Evolutionary conservation across 2,329 filamentous ascomycete genomes (phyloP).

Genomic region (Helotiales sp.): DNA sequence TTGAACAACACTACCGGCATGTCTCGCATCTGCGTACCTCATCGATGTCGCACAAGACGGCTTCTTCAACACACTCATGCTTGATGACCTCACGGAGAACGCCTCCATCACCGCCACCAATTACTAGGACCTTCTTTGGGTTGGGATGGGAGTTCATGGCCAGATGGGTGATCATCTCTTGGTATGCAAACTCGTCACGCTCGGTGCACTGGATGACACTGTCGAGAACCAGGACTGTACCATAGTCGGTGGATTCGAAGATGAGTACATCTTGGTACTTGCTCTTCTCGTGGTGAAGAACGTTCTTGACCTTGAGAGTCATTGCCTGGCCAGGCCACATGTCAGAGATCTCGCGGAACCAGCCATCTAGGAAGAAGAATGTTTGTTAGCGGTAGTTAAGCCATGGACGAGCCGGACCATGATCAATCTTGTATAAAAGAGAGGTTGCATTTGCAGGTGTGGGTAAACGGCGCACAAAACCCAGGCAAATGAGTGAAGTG

Average conservation of each 20-base stretch:
- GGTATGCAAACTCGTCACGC: conserved; percentile 98
- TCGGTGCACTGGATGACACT: conserved; percentile 99
- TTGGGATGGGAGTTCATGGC: conserved; percentile 98
- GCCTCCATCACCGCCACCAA: conserved; percentile 95
- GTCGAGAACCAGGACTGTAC: conserved; percentile 93
- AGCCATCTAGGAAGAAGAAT: conserved; percentile 73
- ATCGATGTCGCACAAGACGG: conserved; percentile 96
- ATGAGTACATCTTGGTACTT: conserved; percentile 98
- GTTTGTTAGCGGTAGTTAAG: conserved; percentile 19
- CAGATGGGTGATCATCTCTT: conserved; percentile 99
- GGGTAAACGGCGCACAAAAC: background rate
- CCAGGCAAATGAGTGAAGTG: background rate
- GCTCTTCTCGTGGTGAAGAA: conserved; percentile 98
- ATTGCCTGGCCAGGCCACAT: conserved; percentile 99
- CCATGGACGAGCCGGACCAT: conserved; percentile 7
- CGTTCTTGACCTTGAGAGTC: conserved; percentile 96
- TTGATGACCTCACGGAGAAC: conserved; percentile 98
- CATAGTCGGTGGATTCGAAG: conserved; percentile 97
- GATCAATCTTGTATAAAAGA: conserved; percentile 6
- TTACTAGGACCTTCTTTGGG: conserved; percentile 97
- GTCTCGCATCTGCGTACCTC: conserved; percentile 56
- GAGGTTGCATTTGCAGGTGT: conserved; percentile 1
- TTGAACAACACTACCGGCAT: conserved; percentile 4
- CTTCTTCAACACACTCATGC: conserved; percentile 96
- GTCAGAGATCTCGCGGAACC: conserved; percentile 98